Percentiles rank a stretch among this genome's conserved stretches.
phyloP scores from a whole-genome alignment of 208 protist genomes.

The Phytomonas sp. region DNA sequence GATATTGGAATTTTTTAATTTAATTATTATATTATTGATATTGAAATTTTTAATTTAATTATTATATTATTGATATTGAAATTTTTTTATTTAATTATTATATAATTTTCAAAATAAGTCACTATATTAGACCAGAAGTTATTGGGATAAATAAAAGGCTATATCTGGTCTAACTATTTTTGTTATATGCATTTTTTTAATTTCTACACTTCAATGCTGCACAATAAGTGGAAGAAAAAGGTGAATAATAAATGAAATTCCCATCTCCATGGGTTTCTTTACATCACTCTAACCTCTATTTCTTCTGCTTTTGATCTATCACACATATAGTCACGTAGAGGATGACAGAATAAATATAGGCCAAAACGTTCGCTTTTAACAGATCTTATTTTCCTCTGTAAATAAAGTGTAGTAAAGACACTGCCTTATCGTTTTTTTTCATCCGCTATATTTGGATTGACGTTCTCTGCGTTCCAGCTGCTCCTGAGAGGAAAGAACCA shows the following conservation, averaged over 20 bases:
- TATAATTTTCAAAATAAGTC: background rate
- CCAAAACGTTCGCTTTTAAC: background rate
- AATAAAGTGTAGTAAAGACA: background rate
- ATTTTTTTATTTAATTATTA: too few species aligned
- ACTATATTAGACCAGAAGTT: background rate
- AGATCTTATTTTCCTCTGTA: background rate
- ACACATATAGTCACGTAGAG: background rate
- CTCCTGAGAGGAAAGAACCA: background rate
- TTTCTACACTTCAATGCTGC: background rate
- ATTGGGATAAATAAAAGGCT: background rate
- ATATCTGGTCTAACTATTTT: background rate
- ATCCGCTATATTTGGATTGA: background rate
- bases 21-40: conserved; percentile 3
- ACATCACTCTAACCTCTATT: background rate
- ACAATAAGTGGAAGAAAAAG: background rate
- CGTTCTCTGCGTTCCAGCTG: background rate
- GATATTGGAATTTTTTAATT: background rate
- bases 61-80: background rate
- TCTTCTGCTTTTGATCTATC: background rate
- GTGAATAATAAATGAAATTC: background rate
- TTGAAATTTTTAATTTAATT: background rate
- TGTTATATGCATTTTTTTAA: background rate
- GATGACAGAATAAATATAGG: conserved; percentile 1
- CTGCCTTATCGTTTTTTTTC: background rate
- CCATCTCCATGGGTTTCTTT: background rate